phyloP scores from a whole-genome alignment of 805 yeast species.

The Candida andamanensis region DNA sequence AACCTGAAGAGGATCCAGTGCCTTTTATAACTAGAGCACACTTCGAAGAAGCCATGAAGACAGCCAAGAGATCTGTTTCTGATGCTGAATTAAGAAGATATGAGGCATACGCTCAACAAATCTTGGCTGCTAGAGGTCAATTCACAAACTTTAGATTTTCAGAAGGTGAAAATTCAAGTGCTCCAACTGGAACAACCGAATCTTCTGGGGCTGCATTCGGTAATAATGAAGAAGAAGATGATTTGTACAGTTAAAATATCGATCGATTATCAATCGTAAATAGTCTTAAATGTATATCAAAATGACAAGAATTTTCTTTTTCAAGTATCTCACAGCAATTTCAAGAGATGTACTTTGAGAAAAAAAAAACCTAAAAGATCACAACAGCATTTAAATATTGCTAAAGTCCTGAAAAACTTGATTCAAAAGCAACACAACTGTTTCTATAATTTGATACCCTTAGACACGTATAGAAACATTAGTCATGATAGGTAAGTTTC shows the following conservation, averaged over 20 bases:
- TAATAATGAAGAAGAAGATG: slow-evolving; percentile 53
- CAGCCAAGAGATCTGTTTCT: slow-evolving; percentile 95
- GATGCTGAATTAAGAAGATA: slow-evolving; percentile 98
- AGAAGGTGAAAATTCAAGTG: slow-evolving; percentile 30
- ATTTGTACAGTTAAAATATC: slow-evolving; percentile 49
- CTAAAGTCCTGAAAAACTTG: no score
- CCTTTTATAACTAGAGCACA: slow-evolving; percentile 92
- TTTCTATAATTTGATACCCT: no score
- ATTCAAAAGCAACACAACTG: no score
- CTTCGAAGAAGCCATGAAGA: slow-evolving; percentile 99
- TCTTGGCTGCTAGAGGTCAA: slow-evolving; percentile 94
- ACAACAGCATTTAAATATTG: no score
- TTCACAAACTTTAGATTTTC: slow-evolving; percentile 84
- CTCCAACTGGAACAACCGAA: slow-evolving; percentile 20
- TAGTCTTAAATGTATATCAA: neutral
- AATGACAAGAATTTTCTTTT: no score
- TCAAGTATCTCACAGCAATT: no score
- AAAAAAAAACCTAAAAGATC: no score
- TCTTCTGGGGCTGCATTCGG: slow-evolving; percentile 44
- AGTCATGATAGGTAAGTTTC: slow-evolving; percentile 17
- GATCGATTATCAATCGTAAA: neutral
- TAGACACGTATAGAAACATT: no score
- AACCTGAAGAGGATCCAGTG: slow-evolving; percentile 85
- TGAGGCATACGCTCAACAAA: slow-evolving; percentile 96
- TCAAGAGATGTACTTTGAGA: no score